Conservation (phyloP, 2,329 filamentous ascomycete genomes). For the Talaromyces verruculosus region DNA sequence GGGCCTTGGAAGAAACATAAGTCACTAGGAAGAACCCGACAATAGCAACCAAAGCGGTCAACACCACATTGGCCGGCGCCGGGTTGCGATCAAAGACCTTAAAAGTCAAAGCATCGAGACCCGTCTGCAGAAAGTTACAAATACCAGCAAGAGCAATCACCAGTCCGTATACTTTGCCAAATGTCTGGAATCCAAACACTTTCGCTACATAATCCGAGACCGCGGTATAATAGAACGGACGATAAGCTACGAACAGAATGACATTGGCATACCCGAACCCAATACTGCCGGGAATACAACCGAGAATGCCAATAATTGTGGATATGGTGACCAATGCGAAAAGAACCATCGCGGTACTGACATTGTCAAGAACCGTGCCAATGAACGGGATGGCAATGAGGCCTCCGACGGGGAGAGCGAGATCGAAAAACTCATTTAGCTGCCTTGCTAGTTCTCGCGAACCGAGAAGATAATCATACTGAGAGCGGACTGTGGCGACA, state of each 20-base stretch:
- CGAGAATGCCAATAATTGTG: constrained; percentile 73
- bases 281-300: constrained; percentile 68
- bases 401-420: constrained; percentile 79
- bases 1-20: constrained; percentile 56
- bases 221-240: constrained; percentile 84
- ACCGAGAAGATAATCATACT: constrained; percentile 74
- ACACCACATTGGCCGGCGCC: constrained; percentile 70
- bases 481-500: constrained; percentile 78
- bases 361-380: constrained; percentile 73
- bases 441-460: constrained; percentile 61
- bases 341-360: constrained; percentile 70
- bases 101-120: constrained; percentile 75
- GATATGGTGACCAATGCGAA: constrained; percentile 67
- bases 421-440: constrained; percentile 82
- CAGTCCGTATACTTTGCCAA: constrained; percentile 89
- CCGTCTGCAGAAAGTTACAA: constrained; percentile 80
- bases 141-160: constrained; percentile 84
- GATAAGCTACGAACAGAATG: constrained; percentile 76
- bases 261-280: constrained; percentile 73
- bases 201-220: constrained; percentile 87
- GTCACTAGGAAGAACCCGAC: constrained; percentile 66
- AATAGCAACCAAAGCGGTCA: constrained; percentile 61
- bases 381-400: constrained; percentile 85
- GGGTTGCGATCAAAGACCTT: constrained; percentile 70
- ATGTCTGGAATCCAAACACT: constrained; percentile 88